A percentile compares a stretch with the other conserved stretches of the same genome.
phyloP scores from a whole-genome alignment of 352 stramenopile genomes.

The Pythium graminicola region DNA sequence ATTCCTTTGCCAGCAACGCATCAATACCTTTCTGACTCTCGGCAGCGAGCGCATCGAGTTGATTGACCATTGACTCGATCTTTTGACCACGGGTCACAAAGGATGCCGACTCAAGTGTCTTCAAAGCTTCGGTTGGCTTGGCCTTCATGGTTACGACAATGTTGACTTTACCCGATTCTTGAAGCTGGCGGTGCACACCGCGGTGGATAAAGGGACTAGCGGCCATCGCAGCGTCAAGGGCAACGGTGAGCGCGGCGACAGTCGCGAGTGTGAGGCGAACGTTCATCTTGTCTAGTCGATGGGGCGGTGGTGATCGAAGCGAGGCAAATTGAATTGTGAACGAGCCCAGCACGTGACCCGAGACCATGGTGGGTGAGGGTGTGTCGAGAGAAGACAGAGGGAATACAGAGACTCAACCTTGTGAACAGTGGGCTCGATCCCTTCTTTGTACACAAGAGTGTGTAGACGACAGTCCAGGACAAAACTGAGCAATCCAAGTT shows the following conservation, averaged over 20 bases:
- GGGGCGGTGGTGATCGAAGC: not conserved
- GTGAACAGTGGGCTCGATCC: too few species aligned
- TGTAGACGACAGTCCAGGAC: too few species aligned
- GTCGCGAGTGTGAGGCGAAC: conserved; percentile 6
- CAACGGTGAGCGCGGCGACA: not conserved
- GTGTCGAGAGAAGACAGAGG: too few species aligned
- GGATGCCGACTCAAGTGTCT: not conserved
- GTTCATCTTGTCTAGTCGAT: conserved; percentile 5
- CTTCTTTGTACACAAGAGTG: too few species aligned
- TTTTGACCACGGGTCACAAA: conserved; percentile 6
- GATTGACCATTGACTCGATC: conserved; percentile 15
- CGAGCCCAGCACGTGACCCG: too few species aligned
- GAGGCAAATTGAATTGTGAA: not conserved
- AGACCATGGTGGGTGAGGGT: too few species aligned
- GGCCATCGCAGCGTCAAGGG: not conserved
- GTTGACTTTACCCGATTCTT: conserved; percentile 7
- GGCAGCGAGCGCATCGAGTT: not conserved
- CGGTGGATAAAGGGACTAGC: conserved; percentile 9
- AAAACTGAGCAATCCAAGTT: too few species aligned
- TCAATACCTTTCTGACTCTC: conserved; percentile 7
- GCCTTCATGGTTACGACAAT: conserved; percentile 19
- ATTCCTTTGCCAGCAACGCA: not conserved
- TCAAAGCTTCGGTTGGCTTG: conserved; percentile 3
- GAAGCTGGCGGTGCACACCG: conserved; percentile 15
- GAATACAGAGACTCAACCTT: too few species aligned